Evolutionary conservation across 2,329 filamentous ascomycete species (phyloP), one percentile per base, ranked within the genome.

Genomic region (Knoxdaviesia capensis): DNA sequence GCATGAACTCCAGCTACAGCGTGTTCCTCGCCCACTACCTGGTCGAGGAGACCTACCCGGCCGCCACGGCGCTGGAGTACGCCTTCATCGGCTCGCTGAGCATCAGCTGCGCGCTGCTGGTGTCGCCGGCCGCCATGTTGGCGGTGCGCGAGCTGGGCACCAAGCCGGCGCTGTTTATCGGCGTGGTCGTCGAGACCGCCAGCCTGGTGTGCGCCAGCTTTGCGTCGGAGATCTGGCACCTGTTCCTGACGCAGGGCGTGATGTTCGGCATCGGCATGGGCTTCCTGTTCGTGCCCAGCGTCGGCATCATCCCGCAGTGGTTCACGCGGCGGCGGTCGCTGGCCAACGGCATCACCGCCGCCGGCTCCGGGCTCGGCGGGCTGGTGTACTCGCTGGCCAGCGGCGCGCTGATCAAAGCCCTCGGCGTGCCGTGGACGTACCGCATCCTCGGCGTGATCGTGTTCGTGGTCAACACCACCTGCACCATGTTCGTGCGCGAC

Each of bases 221-320:
- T 50, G 70, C 78, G 0, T 61, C 54, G 10, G 52, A 71, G 43
- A 76, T 83, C 44, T 87, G 80, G 77, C 81, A 88, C 34, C 65
- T 90, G 1, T 76, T 86, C 44, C 66, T 88, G 0, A 71, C 68
- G 5, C 83, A 88, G 53, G 83, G 83, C 5, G 52, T 87, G 3
- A 71, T 75, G 42, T 87, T 88, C 47, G 83, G 83, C n/a, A 56
- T 78, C 28, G 82, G 81, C 3, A 78, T 88, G 68, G 82, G 82
- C 0, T 77, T 87, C 44, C 61, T 79, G 7, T 88, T 86, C 53
- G 79, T 80, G 1, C 71, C 72, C 1, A 73, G 66, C 5, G 77
- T 80, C 3, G 71, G 71, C 33, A 69, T 85, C 7, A 64, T 80
- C 0, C 71, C 80, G 2, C 80, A 86, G 54, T 86, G 80, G 80